Evolutionary conservation across 1,284 basidiomycete genomes (phyloP).

Genomic region (Ganoderma meredithae): DNA sequence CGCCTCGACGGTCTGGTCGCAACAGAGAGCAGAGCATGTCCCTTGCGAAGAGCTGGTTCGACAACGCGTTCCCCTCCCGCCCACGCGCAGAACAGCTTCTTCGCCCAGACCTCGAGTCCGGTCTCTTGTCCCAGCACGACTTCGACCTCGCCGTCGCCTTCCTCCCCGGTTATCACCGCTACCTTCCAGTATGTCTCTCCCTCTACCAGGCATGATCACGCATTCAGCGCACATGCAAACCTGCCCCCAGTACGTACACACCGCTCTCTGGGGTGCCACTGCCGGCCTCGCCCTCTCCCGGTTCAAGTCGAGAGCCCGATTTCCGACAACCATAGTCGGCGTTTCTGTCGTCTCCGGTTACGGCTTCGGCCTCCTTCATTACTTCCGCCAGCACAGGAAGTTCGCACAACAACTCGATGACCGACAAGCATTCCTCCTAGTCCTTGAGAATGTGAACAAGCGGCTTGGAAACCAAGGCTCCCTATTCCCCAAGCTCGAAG

Average conservation of each 20-base stretch:
- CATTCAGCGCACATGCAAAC: not conserved
- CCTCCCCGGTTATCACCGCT: constrained; percentile 54
- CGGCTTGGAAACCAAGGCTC: constrained; percentile 23
- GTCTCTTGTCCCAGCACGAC: constrained; percentile 60
- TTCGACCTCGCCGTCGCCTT: constrained; percentile 59
- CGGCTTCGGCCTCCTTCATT: constrained; percentile 28
- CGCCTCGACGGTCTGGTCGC: too few relatives aligned
- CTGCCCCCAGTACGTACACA: constrained; percentile 35
- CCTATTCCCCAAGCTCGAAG: constrained; percentile 25
- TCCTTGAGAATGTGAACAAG: constrained; percentile 32
- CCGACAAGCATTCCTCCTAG: constrained; percentile 28
- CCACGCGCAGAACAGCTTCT: constrained; percentile 53
- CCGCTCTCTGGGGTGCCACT: constrained; percentile 28
- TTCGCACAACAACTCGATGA: constrained; percentile 28
- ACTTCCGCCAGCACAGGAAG: constrained; percentile 23
- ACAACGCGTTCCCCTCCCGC: constrained; percentile 47
- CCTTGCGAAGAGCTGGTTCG: constrained; percentile 45
- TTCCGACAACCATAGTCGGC: constrained; percentile 24
- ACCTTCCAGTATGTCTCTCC: constrained; percentile 48
- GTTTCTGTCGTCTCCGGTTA: constrained; percentile 29
- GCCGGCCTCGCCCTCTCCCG: constrained; percentile 23
- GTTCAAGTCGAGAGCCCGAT: constrained; percentile 26
- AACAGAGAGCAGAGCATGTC: constrained; percentile 38
- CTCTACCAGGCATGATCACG: not conserved
- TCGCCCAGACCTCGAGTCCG: constrained; percentile 63